A percentile compares a stretch with the other conserved stretches of the same genome.
These are phyloP conservation scores for Artemisia annua DNA, from an alignment of 129 eudicot species.

Conservation along the genomic window DNA sequence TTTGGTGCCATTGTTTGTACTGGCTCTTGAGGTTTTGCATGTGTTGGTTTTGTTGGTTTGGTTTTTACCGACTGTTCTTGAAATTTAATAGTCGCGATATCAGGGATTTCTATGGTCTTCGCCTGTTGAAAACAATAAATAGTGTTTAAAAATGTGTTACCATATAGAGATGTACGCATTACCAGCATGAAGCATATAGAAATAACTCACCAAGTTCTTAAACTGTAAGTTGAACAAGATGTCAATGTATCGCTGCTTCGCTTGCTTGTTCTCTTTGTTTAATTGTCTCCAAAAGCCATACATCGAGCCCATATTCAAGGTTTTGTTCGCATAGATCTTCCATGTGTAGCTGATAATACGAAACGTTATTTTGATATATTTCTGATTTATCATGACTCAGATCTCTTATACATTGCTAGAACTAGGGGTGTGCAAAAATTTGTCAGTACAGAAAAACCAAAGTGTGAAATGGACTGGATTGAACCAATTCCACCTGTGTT, in stretches of 20 bases:
- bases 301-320: slow-evolving; percentile 76
- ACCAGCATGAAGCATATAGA: background rate
- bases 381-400: background rate
- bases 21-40: slow-evolving; percentile 12
- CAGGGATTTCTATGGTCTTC: slow-evolving; percentile 25
- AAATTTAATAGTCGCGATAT: slow-evolving; percentile 6
- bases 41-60: background rate
- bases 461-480: too few relatives aligned
- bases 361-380: background rate
- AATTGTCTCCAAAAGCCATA: slow-evolving; percentile 80
- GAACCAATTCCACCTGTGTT: too few relatives aligned
- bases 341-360: slow-evolving; percentile 78
- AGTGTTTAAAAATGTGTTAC: slow-evolving; percentile 11
- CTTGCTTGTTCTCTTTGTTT: slow-evolving; percentile 73
- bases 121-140: slow-evolving; percentile 9
- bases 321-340: slow-evolving; percentile 90
- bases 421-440: background rate
- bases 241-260: slow-evolving; percentile 75
- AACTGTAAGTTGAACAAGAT: slow-evolving; percentile 65
- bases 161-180: background rate
- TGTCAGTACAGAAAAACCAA: background rate
- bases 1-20: slow-evolving; percentile 3
- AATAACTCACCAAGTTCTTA: slow-evolving; percentile 64
- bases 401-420: too few relatives aligned
- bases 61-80: slow-evolving; percentile 24